phyloP scores from a whole-genome alignment of 2,329 filamentous ascomycete species.

The Ustilaginoidea virens region DNA sequence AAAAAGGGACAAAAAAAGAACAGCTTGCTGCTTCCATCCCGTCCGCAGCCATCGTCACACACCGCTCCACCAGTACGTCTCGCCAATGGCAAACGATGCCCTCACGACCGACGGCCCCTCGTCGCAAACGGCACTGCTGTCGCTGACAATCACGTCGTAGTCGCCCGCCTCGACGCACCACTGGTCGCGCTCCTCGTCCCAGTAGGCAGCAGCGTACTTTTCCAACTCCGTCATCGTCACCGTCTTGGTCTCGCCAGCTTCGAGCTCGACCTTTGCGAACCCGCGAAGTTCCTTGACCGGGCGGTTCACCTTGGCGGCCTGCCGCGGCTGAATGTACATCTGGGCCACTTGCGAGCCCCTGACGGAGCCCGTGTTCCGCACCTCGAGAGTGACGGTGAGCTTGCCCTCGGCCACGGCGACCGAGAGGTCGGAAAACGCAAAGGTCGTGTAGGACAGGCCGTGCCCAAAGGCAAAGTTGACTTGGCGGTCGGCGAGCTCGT shows the following conservation, averaged over 20 bases:
- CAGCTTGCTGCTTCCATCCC: too few species aligned
- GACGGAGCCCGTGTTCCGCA: constrained; percentile 45
- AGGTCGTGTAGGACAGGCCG: constrained; percentile 64
- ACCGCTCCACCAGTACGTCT: constrained; percentile 46
- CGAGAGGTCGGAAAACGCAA: constrained; percentile 36
- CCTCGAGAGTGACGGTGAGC: constrained; percentile 29
- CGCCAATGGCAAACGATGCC: constrained; percentile 37
- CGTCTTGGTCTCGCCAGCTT: constrained; percentile 40
- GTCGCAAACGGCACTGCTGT: constrained; percentile 35
- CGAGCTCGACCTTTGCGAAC: constrained; percentile 47
- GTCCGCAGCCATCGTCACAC: too few species aligned
- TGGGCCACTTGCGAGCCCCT: constrained; percentile 41
- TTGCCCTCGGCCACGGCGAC: constrained; percentile 26
- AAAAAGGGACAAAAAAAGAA: too few species aligned
- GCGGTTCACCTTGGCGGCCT: constrained; percentile 35
- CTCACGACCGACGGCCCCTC: constrained; percentile 31
- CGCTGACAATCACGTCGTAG: constrained; percentile 46
- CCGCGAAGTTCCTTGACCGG: constrained; percentile 50
- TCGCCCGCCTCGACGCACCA: constrained; percentile 53
- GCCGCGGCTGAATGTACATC: constrained; percentile 38
- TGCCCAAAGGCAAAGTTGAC: constrained; percentile 67
- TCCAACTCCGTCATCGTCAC: constrained; percentile 41
- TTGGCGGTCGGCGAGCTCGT: constrained; percentile 50
- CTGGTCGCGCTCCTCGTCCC: constrained; percentile 48
- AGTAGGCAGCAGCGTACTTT: constrained; percentile 55